Percentiles rank a stretch among this genome's conserved stretches.
These are phyloP conservation scores for Chaetoceros muelleri DNA, from an alignment of 108 stramenopile genomes.

Conservation along the genomic window DNA sequence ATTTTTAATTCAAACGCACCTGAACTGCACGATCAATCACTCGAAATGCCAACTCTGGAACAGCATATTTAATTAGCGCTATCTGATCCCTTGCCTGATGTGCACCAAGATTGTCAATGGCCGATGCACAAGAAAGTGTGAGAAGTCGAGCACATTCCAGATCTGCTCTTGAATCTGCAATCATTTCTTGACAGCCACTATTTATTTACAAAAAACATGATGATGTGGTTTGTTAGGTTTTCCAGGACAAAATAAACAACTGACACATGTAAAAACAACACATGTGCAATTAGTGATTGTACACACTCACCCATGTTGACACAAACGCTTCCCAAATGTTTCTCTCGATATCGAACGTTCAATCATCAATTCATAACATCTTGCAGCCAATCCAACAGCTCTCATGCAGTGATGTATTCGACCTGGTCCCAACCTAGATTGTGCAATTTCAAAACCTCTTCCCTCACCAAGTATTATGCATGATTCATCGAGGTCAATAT, in stretches of 20 bases:
- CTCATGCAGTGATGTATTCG: conserved; percentile 99
- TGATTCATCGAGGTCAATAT: conserved; percentile 26
- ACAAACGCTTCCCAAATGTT: conserved; percentile 70
- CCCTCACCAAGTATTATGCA: conserved; percentile 82
- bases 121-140: conserved; percentile 57
- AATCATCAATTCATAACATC: conserved; percentile 80
- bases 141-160: conserved; percentile 69
- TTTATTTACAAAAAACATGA: not conserved
- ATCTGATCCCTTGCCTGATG: conserved; percentile 56
- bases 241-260: too few relatives aligned
- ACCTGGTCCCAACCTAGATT: conserved; percentile 91
- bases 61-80: conserved; percentile 81
- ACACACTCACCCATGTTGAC: conserved; percentile 56
- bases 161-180: conserved; percentile 73
- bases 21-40: conserved; percentile 91
- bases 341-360: conserved; percentile 50
- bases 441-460: conserved; percentile 91
- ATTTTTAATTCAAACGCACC: conserved; percentile 7
- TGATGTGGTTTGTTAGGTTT: not conserved
- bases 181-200: conserved; percentile 50
- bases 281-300: not conserved
- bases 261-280: not conserved
- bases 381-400: conserved; percentile 77
- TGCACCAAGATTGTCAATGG: conserved; percentile 55
- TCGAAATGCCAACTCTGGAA: conserved; percentile 51